Conservation (phyloP, 2,329 filamentous ascomycete species). For the Diaporthe amygdali region DNA sequence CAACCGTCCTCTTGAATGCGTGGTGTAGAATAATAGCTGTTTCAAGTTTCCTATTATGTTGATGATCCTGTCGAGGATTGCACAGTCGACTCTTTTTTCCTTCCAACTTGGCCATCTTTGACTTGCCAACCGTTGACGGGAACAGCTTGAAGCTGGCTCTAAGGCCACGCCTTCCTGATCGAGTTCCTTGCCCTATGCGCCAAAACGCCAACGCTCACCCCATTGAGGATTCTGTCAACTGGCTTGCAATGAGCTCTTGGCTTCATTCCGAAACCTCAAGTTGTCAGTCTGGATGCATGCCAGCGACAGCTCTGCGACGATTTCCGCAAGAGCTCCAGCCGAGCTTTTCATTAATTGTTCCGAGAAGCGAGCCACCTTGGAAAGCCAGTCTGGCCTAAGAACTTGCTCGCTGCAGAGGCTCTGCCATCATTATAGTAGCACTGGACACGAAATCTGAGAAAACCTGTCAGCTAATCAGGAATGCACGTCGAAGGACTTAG, state of each 20-base stretch:
- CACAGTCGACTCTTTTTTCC: background rate
- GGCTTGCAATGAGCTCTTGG: background rate
- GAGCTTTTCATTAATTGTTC: background rate
- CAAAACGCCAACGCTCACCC: constrained; percentile 47
- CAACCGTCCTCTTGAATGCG: background rate
- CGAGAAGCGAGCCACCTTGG: background rate
- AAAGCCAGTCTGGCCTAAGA: background rate
- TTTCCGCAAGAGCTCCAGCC: no score
- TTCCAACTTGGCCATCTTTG: background rate
- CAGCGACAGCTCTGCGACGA: background rate
- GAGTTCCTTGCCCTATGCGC: background rate
- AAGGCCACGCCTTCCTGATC: background rate
- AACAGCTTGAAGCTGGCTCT: background rate
- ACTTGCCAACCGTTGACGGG: background rate
- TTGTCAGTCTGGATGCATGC: background rate
- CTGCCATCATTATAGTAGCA: background rate
- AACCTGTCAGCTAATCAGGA: background rate
- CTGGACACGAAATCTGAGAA: background rate
- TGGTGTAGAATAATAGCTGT: background rate
- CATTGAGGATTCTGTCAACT: background rate
- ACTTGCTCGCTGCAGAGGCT: background rate
- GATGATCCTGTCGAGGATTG: background rate
- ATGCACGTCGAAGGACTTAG: background rate
- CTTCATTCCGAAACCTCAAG: background rate
- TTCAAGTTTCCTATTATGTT: background rate